Percentiles rank a stretch among this genome's conserved stretches.
Evolutionary conservation across 371 early-diverging fungal species (phyloP).

Genomic region (Rhizopus arrhizus): DNA sequence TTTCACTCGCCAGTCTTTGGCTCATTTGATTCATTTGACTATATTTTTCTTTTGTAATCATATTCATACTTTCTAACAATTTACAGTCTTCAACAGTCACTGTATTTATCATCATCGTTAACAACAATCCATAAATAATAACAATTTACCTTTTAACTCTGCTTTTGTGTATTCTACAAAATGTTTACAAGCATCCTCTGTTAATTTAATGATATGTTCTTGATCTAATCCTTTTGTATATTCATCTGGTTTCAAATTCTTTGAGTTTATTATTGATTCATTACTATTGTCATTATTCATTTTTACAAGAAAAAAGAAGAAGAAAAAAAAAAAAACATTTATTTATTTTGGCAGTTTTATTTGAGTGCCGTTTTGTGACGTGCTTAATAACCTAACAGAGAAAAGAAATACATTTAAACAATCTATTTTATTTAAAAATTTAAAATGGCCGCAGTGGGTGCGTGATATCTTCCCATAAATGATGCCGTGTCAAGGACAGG

Average conservation of each 20-base stretch:
- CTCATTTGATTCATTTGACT: conserved; percentile 61
- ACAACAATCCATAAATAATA: not conserved
- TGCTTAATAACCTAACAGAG: too few relatives aligned
- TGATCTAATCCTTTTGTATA: conserved; percentile 43
- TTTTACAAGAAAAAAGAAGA: not conserved
- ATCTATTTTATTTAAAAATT: too few relatives aligned
- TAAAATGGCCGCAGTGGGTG: too few relatives aligned
- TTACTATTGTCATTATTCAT: not conserved
- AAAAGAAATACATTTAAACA: too few relatives aligned
- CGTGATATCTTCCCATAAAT: too few relatives aligned
- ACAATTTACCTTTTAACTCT: conserved; percentile 52
- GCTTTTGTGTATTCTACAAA: conserved; percentile 59
- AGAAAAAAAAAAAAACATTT: not conserved
- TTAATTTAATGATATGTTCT: conserved; percentile 56
- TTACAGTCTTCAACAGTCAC: conserved; percentile 65
- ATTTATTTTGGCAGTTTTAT: too few relatives aligned
- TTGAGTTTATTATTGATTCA: not conserved
- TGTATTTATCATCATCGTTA: conserved; percentile 10
- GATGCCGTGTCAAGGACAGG: too few relatives aligned
- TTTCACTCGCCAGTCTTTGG: conserved; percentile 62
- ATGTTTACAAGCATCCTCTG: conserved; percentile 60
- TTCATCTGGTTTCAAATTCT: conserved; percentile 37
- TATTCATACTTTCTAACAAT: conserved; percentile 64
- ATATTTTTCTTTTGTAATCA: conserved; percentile 59
- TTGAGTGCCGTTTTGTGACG: too few relatives aligned